Percentiles rank a stretch among this genome's conserved stretches.
Conservation (phyloP, 1,139 yeast species). For the Taphrina flavorubra region DNA sequence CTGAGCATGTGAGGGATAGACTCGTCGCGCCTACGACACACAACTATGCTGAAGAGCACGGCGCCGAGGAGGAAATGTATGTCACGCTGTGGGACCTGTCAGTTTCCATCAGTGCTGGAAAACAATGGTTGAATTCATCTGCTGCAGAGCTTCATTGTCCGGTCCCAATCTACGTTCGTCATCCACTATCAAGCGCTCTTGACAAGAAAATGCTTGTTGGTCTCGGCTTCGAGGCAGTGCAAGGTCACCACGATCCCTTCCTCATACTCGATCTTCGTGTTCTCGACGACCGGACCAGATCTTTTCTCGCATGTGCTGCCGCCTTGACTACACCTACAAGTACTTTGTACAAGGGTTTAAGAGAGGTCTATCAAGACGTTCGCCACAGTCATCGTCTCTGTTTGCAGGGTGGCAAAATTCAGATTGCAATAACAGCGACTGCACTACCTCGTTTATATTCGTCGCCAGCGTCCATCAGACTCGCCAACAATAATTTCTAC, state of each 20-base stretch:
- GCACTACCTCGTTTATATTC: slow-evolving; percentile 8
- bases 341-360: background rate
- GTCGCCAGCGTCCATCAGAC: slow-evolving; percentile 5
- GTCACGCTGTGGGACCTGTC: background rate
- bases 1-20: background rate
- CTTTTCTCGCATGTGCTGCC: background rate
- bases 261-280: background rate
- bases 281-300: background rate
- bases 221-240: background rate
- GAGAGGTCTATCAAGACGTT: slow-evolving; percentile 3
- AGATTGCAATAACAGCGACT: background rate
- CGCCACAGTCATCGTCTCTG: background rate
- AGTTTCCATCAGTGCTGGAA: background rate
- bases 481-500: slow-evolving; percentile 4
- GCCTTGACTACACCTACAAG: background rate
- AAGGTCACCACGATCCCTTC: background rate
- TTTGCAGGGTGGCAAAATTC: background rate
- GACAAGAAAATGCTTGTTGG: background rate
- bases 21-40: background rate
- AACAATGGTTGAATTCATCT: background rate
- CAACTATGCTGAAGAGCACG: background rate
- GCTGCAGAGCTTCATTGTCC: background rate
- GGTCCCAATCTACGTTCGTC: background rate
- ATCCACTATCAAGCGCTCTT: background rate
- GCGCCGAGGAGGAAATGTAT: background rate